phyloP scores from a whole-genome alignment of 1,284 basidiomycete species.

The Pulchroboletus neoregius region DNA sequence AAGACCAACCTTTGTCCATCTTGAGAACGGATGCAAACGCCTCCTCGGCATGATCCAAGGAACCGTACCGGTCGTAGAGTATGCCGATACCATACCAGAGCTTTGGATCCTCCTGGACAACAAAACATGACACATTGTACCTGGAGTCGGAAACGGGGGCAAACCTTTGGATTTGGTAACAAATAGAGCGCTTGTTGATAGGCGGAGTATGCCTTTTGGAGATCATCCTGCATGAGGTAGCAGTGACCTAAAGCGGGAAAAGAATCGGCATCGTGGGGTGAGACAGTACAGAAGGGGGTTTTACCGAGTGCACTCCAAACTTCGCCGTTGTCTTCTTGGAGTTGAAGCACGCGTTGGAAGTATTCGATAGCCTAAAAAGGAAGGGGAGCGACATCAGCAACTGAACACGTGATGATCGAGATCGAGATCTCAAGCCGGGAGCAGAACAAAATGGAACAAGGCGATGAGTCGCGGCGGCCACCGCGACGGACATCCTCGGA shows the following conservation, averaged over 20 bases:
- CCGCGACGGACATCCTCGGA: conserved; percentile 41
- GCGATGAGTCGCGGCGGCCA: conserved; percentile 33
- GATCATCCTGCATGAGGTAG: conserved; percentile 98
- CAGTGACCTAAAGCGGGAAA: conserved; percentile 70
- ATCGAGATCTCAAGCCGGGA: conserved; percentile 30
- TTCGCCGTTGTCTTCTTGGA: conserved; percentile 91
- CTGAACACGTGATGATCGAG: conserved; percentile 39
- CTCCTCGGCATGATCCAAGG: conserved; percentile 97
- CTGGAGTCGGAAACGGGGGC: conserved; percentile 2
- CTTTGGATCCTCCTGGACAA: conserved; percentile 83
- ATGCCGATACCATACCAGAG: conserved; percentile 99
- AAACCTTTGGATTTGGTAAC: conserved; percentile 89
- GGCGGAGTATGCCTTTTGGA: conserved; percentile 97
- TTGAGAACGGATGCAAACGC: conserved; percentile 94
- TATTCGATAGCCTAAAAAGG: conserved; percentile 83
- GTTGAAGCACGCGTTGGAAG: conserved; percentile 85
- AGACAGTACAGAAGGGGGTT: conserved; percentile 25
- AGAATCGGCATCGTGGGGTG: conserved; percentile 21
- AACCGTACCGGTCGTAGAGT: conserved; percentile 97
- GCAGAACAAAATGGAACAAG: conserved; percentile 18
- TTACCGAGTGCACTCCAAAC: conserved; percentile 90
- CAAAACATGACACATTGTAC: conserved; percentile 19
- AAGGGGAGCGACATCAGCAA: conserved; percentile 29
- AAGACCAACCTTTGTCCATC: conserved; percentile 85
- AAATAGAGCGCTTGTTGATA: conserved; percentile 98